Evolutionary conservation across 1,284 basidiomycete species (phyloP).

Genomic region (Lignosus rhinocerotis): DNA sequence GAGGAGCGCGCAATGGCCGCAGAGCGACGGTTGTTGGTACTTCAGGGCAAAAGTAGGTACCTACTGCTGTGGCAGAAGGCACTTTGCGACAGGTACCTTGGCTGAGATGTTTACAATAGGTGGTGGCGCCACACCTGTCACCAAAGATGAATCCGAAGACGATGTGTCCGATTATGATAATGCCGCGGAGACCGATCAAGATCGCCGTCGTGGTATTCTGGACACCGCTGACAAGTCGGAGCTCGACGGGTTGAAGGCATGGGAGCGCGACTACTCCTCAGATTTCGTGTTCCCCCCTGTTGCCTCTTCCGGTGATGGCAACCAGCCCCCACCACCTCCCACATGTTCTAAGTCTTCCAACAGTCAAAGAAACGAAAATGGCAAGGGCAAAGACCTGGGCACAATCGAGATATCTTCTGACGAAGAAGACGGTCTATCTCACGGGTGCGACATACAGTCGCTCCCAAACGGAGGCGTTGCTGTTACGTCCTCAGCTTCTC

Average conservation of each 20-base stretch:
- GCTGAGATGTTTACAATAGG: slow-evolving; percentile 11
- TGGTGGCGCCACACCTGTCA: slow-evolving; percentile 21
- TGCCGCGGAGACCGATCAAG: slow-evolving; percentile 55
- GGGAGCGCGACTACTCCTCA: slow-evolving; percentile 46
- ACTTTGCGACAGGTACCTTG: background rate
- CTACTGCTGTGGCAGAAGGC: background rate
- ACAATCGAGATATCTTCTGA: slow-evolving; percentile 16
- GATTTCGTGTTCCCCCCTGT: slow-evolving; percentile 46
- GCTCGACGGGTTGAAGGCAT: slow-evolving; percentile 37
- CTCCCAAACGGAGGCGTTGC: slow-evolving; percentile 13
- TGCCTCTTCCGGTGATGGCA: background rate
- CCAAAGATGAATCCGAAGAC: slow-evolving; percentile 27
- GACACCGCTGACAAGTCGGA: slow-evolving; percentile 42
- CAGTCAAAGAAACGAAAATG: background rate
- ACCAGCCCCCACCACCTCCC: background rate
- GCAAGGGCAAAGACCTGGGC: background rate
- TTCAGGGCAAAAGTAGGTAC: slow-evolving; percentile 39
- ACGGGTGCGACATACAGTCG: slow-evolving; percentile 8
- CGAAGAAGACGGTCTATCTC: slow-evolving; percentile 1
- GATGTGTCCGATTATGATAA: slow-evolving; percentile 39
- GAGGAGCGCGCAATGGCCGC: slow-evolving; percentile 74
- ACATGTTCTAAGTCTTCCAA: background rate
- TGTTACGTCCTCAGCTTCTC: background rate
- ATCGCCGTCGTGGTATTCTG: slow-evolving; percentile 50
- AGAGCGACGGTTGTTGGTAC: slow-evolving; percentile 54